A percentile compares a stretch with the other conserved stretches of the same genome.
These are phyloP conservation scores for Drosera spatulata DNA, from an alignment of 179 eudicot genomes.

Conservation along the genomic window DNA sequence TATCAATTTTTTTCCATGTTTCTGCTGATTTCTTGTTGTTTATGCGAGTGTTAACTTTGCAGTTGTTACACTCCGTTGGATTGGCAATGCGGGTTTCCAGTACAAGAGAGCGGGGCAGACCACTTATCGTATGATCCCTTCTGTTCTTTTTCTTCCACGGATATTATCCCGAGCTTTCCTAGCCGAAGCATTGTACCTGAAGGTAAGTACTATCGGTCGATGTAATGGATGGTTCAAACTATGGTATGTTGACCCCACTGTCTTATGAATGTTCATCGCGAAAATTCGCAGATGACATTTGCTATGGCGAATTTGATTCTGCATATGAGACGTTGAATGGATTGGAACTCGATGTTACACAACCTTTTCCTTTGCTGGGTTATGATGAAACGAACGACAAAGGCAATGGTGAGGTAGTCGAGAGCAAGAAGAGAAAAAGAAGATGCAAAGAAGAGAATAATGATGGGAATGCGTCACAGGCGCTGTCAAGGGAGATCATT, in stretches of 20 bases:
- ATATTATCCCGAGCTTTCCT: constrained; percentile 20
- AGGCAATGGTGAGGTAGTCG: not conserved
- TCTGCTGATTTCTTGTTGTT: not conserved
- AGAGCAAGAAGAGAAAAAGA: constrained; percentile 9
- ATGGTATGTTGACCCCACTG: not conserved
- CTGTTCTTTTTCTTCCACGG: constrained; percentile 17
- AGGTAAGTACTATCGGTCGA: constrained; percentile 8
- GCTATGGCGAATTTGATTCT: constrained; percentile 14
- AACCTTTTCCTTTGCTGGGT: constrained; percentile 8
- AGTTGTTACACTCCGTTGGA: constrained; percentile 19
- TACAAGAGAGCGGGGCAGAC: constrained; percentile 15
- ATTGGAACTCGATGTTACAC: constrained; percentile 9
- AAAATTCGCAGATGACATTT: constrained; percentile 3
- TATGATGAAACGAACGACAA: constrained; percentile 2
- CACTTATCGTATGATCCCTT: constrained; percentile 22
- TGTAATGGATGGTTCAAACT: no score
- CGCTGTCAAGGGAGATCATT: constrained; percentile 48
- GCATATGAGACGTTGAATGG: constrained; percentile 9
- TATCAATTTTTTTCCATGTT: no score
- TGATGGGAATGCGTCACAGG: not conserved
- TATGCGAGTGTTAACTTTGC: not conserved
- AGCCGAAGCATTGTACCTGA: constrained; percentile 5
- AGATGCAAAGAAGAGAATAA: constrained; percentile 7
- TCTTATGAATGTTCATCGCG: constrained; percentile 4
- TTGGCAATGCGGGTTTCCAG: constrained; percentile 17